Percentiles rank a stretch among this genome's conserved stretches.
These are phyloP conservation scores for Serendipita sp. DNA, from an alignment of 768 basidiomycete genomes.

Conservation along the genomic window DNA sequence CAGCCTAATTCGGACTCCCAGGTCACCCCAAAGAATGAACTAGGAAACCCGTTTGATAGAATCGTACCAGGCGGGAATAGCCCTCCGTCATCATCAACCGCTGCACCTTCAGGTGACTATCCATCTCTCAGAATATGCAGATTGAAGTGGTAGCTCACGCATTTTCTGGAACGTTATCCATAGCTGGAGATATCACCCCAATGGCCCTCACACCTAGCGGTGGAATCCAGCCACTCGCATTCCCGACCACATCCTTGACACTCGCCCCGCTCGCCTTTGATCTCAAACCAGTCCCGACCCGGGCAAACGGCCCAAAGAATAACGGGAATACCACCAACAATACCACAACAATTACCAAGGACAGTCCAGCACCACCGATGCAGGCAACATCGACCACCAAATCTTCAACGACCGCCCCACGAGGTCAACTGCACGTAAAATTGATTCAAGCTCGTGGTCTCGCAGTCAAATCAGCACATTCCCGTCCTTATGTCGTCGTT, in stretches of 20 bases:
- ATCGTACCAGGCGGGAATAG: too few species aligned
- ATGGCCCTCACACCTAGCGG: constrained; percentile 25
- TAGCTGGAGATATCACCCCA: constrained; percentile 14
- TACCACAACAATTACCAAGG: background rate
- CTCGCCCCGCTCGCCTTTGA: constrained; percentile 76
- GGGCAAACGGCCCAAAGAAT: constrained; percentile 4
- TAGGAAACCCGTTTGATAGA: background rate
- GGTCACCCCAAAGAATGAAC: background rate
- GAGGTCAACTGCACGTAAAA: constrained; percentile 79
- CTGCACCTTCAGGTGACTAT: too few species aligned
- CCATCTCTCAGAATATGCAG: too few species aligned
- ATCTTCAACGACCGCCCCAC: constrained; percentile 4
- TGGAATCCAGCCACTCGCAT: constrained; percentile 20
- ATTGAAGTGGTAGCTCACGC: too few species aligned
- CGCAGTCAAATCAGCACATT: constrained; percentile 45
- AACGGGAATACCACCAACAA: background rate
- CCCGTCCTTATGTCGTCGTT: constrained; percentile 85
- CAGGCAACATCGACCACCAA: background rate
- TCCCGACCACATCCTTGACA: constrained; percentile 44
- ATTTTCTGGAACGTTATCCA: too few species aligned
- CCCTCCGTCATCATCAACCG: too few species aligned
- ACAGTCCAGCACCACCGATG: background rate
- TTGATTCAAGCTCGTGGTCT: constrained; percentile 82
- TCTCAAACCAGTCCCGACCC: constrained; percentile 30
- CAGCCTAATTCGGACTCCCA: background rate